phyloP scores from a whole-genome alignment of 2,329 filamentous ascomycete genomes.

The Aspergillus sp. region DNA sequence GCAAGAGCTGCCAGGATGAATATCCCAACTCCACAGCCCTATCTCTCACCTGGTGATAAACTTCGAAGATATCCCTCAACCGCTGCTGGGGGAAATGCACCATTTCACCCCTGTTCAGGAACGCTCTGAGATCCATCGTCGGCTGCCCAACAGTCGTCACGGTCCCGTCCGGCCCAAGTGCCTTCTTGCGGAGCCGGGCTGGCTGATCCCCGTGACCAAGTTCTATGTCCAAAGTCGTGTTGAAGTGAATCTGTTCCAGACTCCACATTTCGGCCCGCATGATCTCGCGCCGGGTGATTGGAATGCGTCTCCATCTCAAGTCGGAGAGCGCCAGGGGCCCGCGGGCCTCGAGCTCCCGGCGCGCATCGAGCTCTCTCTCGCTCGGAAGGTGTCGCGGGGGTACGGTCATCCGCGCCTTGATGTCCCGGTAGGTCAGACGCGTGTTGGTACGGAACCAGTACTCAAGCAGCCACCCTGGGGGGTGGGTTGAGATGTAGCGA shows the following conservation, averaged over 20 bases:
- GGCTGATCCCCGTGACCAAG: constrained; percentile 3
- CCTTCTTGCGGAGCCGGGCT: constrained; percentile 10
- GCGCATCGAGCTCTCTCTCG: constrained; percentile 21
- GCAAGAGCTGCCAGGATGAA: constrained; percentile 13
- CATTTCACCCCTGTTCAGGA: constrained; percentile 8
- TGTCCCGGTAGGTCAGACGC: constrained; percentile 20
- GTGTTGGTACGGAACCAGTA: constrained; percentile 23
- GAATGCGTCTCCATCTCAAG: constrained; percentile 15
- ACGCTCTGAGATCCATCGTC: background rate
- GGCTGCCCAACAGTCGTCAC: background rate
- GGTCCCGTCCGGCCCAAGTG: constrained; percentile 3
- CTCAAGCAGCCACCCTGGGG: constrained; percentile 22
- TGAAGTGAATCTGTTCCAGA: constrained; percentile 21
- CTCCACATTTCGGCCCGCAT: too few species aligned
- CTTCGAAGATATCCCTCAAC: constrained; percentile 6
- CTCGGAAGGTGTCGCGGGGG: constrained; percentile 7
- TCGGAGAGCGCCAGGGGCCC: constrained; percentile 19
- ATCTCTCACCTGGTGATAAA: constrained; percentile 12
- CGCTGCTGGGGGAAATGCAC: constrained; percentile 10
- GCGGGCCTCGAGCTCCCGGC: constrained; percentile 19
- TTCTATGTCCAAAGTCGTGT: constrained; percentile 20
- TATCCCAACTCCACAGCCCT: constrained; percentile 5
- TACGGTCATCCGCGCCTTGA: constrained; percentile 22
- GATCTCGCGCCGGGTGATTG: constrained; percentile 11
- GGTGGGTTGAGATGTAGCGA: constrained; percentile 18